Percentiles rank a stretch among this genome's conserved stretches.
Evolutionary conservation across 371 early-diverging fungal species (phyloP).

Genomic region (Actinomortierella ambigua): DNA sequence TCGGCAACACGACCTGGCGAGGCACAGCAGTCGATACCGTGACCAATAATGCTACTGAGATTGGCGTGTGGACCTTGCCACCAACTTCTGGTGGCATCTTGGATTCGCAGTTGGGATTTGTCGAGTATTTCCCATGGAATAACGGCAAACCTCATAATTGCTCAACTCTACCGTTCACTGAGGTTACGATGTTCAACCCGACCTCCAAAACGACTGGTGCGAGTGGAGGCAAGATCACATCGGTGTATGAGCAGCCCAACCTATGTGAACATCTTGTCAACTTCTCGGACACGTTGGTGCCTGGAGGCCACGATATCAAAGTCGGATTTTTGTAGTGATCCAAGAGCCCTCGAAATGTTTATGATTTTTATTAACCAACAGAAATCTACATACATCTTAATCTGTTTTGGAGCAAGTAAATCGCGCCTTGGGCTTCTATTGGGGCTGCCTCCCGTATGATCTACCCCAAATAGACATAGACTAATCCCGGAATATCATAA

Average conservation of each 20-base stretch:
- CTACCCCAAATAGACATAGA: too few species aligned
- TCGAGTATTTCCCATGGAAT: slow-evolving; percentile 21
- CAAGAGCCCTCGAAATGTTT: too few species aligned
- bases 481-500: too few species aligned
- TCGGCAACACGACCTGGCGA: slow-evolving; percentile 15
- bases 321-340: too few species aligned
- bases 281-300: not conserved
- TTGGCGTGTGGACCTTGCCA: slow-evolving; percentile 25
- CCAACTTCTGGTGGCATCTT: slow-evolving; percentile 6
- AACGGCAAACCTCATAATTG: slow-evolving; percentile 6
- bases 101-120: slow-evolving; percentile 14
- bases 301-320: slow-evolving; percentile 12
- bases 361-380: too few species aligned
- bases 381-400: too few species aligned
- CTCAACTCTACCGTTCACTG: slow-evolving; percentile 14
- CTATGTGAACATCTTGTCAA: slow-evolving; percentile 12
- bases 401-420: too few species aligned
- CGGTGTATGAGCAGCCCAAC: slow-evolving; percentile 10
- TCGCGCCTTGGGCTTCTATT: too few species aligned
- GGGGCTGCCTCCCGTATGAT: too few species aligned
- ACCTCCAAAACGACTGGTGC: slow-evolving; percentile 14
- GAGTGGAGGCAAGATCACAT: slow-evolving; percentile 6
- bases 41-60: slow-evolving; percentile 1
- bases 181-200: slow-evolving; percentile 14
- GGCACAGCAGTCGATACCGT: slow-evolving; percentile 19